Evolutionary conservation across 2,329 filamentous ascomycete genomes (phyloP), one percentile per base, ranked within the genome.

Genomic region (Neobulgaria alba): DNA sequence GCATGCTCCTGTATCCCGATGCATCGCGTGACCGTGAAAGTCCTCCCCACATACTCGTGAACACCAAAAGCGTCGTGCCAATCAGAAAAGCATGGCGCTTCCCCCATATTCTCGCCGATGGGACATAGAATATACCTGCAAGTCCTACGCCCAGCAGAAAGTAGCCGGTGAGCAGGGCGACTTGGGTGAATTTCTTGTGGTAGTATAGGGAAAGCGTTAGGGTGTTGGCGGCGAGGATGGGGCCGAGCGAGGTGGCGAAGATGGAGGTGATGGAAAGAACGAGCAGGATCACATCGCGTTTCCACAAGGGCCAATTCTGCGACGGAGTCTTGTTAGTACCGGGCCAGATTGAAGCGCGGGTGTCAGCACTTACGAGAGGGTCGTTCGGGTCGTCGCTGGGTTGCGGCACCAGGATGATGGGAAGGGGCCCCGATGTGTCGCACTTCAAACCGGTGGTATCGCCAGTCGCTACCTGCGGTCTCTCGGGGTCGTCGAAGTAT

Each of bases 341-440:
- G 17, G n/a, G 7, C 8, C 5, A 9, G 8, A 5, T 9, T 3
- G 14, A 16, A 10, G 15, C 17, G 8, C 10, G 12, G 7, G 23
- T 10, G 14, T 18, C 26, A 9, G 8, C 3, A 35, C 64, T 45
- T 71, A 80, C 76, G 51, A 95, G 69, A 20, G 87, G 89, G 62
- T 95, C 89, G 60, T 93, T 90, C 3, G 85, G 86, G 60, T 94
- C 86, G 61, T 94, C 83, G 47, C 82, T 89, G 2, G 90, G 90
- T 57, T 95, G 90, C 4, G 90, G 90, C 4, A 93, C 82, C 21
- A 95, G 75, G 52, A 95, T 84, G 54, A 90, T 83, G 5, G 79
- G 77, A 14, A 72, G 62, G 14, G 70, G 67, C 23, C 84, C 82
- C 47, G 70, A 80, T 38, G 62, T 72, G 61, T 89, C 84, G 61